Conservation (phyloP, 164 flowering plant genomes). For the Nymphaea colorata region DNA sequence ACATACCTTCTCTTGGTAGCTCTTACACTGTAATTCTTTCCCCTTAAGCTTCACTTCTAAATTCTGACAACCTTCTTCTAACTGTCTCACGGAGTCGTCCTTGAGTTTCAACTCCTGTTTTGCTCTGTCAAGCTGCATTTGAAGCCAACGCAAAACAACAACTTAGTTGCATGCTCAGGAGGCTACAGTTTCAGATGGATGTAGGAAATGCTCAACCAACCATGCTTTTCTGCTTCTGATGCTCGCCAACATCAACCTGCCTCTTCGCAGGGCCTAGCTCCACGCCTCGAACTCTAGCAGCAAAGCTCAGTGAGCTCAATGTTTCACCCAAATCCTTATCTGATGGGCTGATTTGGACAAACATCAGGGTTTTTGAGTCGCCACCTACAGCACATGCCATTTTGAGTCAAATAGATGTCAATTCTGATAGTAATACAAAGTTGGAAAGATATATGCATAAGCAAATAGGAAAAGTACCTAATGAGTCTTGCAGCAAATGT, state of each 20-base stretch:
- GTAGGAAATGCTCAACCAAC: slow-evolving; percentile 23
- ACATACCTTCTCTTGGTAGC: slow-evolving; percentile 44
- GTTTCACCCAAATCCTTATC: slow-evolving; percentile 75
- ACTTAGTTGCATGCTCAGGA: not conserved
- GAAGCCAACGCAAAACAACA: not conserved
- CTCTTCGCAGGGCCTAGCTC: slow-evolving; percentile 78
- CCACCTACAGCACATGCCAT: slow-evolving; percentile 44
- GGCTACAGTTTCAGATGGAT: not conserved
- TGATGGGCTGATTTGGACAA: slow-evolving; percentile 89
- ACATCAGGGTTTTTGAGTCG: slow-evolving; percentile 78
- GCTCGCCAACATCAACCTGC: slow-evolving; percentile 66
- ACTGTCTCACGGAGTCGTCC: slow-evolving; percentile 54
- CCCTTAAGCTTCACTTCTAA: slow-evolving; percentile 51
- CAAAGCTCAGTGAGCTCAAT: slow-evolving; percentile 78
- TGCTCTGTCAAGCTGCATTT: slow-evolving; percentile 61
- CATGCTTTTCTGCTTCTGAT: slow-evolving; percentile 60
- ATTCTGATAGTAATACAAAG: not conserved
- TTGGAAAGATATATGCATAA: not conserved
- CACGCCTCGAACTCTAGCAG: slow-evolving; percentile 74
- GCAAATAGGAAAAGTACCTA: slow-evolving; percentile 30
- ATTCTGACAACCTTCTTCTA: slow-evolving; percentile 62
- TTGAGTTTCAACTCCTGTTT: slow-evolving; percentile 51
- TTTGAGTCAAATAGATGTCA: not conserved
- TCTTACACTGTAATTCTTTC: slow-evolving; percentile 47
- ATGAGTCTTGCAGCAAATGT: slow-evolving; percentile 82